Evolutionary conservation across 2,329 filamentous ascomycete genomes (phyloP).

Genomic region (Cladosporium sp.): DNA sequence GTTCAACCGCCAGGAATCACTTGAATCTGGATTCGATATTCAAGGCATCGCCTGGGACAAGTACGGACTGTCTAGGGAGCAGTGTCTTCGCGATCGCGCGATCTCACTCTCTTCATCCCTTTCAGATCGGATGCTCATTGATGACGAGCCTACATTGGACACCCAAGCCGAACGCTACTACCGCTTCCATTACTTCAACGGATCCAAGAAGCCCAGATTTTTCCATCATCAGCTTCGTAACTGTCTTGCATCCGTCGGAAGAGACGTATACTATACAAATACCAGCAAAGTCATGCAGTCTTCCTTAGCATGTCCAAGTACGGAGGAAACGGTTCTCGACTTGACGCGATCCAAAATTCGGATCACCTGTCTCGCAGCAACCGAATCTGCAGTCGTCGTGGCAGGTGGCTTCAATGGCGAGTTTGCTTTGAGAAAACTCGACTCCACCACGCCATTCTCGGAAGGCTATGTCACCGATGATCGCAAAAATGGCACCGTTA

Average conservation of each 20-base stretch:
- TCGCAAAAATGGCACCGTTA: slow-evolving; percentile 50
- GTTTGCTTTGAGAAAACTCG: slow-evolving; percentile 48
- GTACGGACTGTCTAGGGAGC: slow-evolving; percentile 24
- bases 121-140: not conserved
- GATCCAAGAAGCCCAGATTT: slow-evolving; percentile 46
- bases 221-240: slow-evolving; percentile 59
- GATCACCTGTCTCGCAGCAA: slow-evolving; percentile 51
- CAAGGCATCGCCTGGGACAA: slow-evolving; percentile 35
- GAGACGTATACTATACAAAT: slow-evolving; percentile 52
- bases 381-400: slow-evolving; percentile 38
- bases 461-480: slow-evolving; percentile 48
- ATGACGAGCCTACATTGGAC: not conserved
- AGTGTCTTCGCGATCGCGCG: slow-evolving; percentile 1
- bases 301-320: slow-evolving; percentile 43
- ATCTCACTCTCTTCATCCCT: not conserved
- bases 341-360: slow-evolving; percentile 42
- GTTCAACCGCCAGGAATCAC: not conserved
- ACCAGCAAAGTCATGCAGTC: slow-evolving; percentile 46
- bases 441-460: slow-evolving; percentile 28
- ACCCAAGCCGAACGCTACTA: slow-evolving; percentile 21
- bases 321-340: slow-evolving; percentile 45
- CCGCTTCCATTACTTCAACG: slow-evolving; percentile 29
- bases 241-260: slow-evolving; percentile 50
- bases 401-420: slow-evolving; percentile 56
- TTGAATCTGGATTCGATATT: not conserved